Base-by-base conservation (phyloP, 2,329 filamentous ascomycete species). In the Botrytis sinoallii region DNA sequence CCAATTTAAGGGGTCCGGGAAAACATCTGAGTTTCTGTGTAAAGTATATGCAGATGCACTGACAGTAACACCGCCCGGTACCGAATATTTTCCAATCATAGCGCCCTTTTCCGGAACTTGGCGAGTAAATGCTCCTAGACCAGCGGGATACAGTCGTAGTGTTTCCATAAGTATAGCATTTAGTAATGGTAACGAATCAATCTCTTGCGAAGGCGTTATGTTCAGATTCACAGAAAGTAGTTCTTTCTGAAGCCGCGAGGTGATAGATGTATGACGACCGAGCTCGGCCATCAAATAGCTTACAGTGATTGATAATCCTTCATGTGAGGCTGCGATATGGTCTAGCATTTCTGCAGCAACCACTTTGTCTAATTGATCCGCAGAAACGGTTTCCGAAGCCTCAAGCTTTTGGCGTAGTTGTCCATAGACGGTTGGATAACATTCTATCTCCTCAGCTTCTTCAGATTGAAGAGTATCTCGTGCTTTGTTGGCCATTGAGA, bases 271-370 rank as follows among this genome's bases (percentile, higher is more conserved):
- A 1, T 85, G 78, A 12, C 81, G 81, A 0, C 86, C 87, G 29
- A 89, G 83, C 70, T 90, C 85, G 82, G 88, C 89, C 46, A 87
- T 82, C 1, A 89, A 80, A 78, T 90, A 93, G 4, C 87, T 88
- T 32, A 93, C 82, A 0, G 87, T 88, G 57, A 93, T 89, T 3
- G 89, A 90, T 5, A 89, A 90, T 0, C 92, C 94, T 79, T 95
- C 92, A 76, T 93, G 91, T 1, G 92, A 92, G 0, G 93, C 93
- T 2, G 91, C 87, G 4, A 93, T 84, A 76, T 95, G 92, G 77
- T 94, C 92, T 52, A 93, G 85, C 71, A 93, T 84, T 79, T 95
- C 93, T 46, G 89, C 92, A 2, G 91, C 91, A 35, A 93, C 25
- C 1, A 46, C 46, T 4, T 61, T 16, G 16, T 75, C 69, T 9